Conservation (phyloP, 2,329 filamentous ascomycete species). For the Colletotrichum sidae region DNA sequence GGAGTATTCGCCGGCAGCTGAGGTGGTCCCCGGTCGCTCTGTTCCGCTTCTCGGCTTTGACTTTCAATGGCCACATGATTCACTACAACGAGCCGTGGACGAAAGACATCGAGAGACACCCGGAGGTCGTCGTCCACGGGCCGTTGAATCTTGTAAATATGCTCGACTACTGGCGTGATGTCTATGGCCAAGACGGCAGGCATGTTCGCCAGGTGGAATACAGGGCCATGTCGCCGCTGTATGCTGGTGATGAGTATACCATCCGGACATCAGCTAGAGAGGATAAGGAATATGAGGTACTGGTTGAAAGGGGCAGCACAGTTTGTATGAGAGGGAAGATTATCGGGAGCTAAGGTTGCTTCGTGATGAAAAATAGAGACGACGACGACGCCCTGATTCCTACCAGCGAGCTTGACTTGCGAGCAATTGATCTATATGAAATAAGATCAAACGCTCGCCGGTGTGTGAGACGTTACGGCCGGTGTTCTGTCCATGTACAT, state of each 20-base stretch:
- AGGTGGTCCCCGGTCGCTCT: conserved; percentile 64
- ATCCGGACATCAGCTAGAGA: conserved; percentile 66
- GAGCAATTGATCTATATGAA: no score
- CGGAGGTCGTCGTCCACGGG: conserved; percentile 80
- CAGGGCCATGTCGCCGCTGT: conserved; percentile 76
- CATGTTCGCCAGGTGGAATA: conserved; percentile 66
- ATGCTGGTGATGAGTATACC: conserved; percentile 72
- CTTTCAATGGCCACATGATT: conserved; percentile 88
- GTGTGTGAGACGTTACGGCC: no score
- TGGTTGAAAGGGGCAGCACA: conserved; percentile 55
- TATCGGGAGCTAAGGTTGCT: neutral
- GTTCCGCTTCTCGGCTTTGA: conserved; percentile 86
- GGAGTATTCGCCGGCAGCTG: conserved; percentile 45
- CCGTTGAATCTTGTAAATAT: conserved; percentile 81
- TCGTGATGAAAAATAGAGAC: neutral
- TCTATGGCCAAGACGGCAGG: conserved; percentile 45
- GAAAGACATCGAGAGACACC: conserved; percentile 74
- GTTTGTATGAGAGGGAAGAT: conserved; percentile 51
- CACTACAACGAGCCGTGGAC: conserved; percentile 81
- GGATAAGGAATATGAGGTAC: conserved; percentile 54
- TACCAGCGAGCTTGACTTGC: neutral
- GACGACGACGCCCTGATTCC: no score
- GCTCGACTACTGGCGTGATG: conserved; percentile 74
- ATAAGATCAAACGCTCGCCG: no score
- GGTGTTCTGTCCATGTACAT: no score